Percentiles rank a stretch among this genome's conserved stretches.
phyloP scores from a whole-genome alignment of 306 rosid species.

The Inga oerstediana region DNA sequence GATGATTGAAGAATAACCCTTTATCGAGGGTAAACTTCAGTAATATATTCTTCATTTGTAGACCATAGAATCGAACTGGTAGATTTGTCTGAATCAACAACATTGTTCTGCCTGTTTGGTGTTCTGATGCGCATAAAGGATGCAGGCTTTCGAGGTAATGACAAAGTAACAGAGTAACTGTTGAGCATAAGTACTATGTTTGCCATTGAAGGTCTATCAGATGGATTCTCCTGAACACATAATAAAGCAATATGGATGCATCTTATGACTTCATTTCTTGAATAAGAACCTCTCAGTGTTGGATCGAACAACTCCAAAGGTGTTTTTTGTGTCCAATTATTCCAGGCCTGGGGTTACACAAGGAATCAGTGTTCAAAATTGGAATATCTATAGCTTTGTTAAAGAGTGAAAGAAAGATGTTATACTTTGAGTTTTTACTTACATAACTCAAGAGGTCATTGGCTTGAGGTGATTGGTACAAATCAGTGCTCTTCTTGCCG shows the following conservation, averaged over 20 bases:
- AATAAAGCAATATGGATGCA: slow-evolving; percentile 60
- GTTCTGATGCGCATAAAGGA: slow-evolving; percentile 37
- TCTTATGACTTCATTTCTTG: slow-evolving; percentile 54
- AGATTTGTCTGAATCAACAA: slow-evolving; percentile 31
- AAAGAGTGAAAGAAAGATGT: background rate
- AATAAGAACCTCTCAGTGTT: slow-evolving; percentile 42
- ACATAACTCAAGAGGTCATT: slow-evolving; percentile 51
- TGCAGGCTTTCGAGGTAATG: slow-evolving; percentile 44
- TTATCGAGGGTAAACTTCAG: slow-evolving; percentile 24
- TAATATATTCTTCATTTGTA: slow-evolving; percentile 32
- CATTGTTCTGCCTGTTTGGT: slow-evolving; percentile 20
- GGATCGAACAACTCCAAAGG: slow-evolving; percentile 56
- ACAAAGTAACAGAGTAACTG: slow-evolving; percentile 47
- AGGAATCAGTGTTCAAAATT: slow-evolving; percentile 1
- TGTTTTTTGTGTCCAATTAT: slow-evolving; percentile 42
- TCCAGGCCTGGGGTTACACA: slow-evolving; percentile 48
- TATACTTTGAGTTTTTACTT: slow-evolving; percentile 28
- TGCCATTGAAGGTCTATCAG: slow-evolving; percentile 52
- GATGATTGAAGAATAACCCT: too few relatives aligned
- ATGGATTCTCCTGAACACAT: slow-evolving; percentile 57
- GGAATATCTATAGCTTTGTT: background rate
- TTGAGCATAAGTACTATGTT: slow-evolving; percentile 47
- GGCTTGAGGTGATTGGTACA: slow-evolving; percentile 26
- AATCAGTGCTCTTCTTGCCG: slow-evolving; percentile 48
- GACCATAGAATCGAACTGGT: slow-evolving; percentile 32